Conservation (phyloP, 495 filamentous ascomycete species). For the Penicillium daleae region DNA sequence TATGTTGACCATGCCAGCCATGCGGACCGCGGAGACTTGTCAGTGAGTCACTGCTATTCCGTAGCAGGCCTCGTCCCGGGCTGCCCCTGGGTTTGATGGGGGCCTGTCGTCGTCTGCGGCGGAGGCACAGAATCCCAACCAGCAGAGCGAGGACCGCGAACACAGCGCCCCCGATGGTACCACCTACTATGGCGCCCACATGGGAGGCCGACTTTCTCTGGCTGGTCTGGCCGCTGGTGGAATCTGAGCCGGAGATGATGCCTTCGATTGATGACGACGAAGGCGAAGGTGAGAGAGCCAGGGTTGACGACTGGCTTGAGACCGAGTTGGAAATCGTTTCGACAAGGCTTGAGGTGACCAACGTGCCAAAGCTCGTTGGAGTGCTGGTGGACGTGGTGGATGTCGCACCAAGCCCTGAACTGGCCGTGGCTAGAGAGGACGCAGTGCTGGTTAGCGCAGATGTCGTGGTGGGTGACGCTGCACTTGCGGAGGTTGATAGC, state of each 20-base stretch:
- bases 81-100: constrained; percentile 11
- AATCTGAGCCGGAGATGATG: constrained; percentile 7
- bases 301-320: background rate
- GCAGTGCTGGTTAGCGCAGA: background rate
- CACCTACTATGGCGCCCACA: constrained; percentile 32
- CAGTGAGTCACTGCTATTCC: constrained; percentile 16
- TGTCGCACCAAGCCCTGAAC: background rate
- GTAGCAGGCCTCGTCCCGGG: constrained; percentile 24
- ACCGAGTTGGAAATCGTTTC: background rate
- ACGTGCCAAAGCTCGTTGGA: background rate
- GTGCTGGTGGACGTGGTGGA: background rate
- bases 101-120: constrained; percentile 24
- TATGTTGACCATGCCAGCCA: constrained; percentile 1
- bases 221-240: background rate
- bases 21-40: constrained; percentile 11
- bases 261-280: background rate
- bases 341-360: background rate
- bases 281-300: background rate
- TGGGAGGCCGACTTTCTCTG: background rate
- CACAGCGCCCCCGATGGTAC: constrained; percentile 32
- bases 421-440: background rate
- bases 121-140: constrained; percentile 26
- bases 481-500: background rate
- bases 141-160: constrained; percentile 29
- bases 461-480: no score